phyloP scores from a whole-genome alignment of 2,329 filamentous ascomycete genomes.

The Daldinia sp. region DNA sequence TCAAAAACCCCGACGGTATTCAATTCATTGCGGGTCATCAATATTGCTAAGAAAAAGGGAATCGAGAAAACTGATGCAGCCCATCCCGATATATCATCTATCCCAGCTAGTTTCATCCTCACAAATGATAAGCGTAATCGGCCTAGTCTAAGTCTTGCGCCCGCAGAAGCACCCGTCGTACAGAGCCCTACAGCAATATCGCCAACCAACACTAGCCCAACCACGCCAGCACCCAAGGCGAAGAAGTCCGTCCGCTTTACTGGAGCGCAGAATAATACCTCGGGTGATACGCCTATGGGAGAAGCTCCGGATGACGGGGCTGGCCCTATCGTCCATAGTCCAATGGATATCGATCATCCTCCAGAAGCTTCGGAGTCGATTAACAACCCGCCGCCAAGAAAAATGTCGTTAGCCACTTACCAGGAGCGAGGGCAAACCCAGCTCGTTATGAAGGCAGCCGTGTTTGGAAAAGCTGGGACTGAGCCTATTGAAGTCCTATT shows the following conservation, averaged over 20 bases:
- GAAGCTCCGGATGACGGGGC: constrained; percentile 23
- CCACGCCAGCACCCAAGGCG: constrained; percentile 38
- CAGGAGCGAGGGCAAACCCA: constrained; percentile 41
- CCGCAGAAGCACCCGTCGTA: constrained; percentile 10
- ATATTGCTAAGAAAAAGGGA: constrained; percentile 53
- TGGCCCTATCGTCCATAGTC: constrained; percentile 10
- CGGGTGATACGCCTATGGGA: constrained; percentile 9
- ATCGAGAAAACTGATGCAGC: constrained; percentile 55
- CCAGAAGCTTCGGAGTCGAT: constrained; percentile 3
- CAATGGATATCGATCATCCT: constrained; percentile 35
- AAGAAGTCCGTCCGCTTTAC: constrained; percentile 52
- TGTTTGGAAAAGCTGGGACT: constrained; percentile 39
- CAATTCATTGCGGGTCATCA: constrained; percentile 47
- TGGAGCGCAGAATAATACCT: constrained; percentile 31
- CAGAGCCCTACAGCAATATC: constrained; percentile 26
- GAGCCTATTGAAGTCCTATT: constrained; percentile 40
- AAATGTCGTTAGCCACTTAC: constrained; percentile 39
- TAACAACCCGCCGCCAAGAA: constrained; percentile 22
- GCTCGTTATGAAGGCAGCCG: constrained; percentile 37
- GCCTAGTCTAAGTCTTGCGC: constrained; percentile 4
- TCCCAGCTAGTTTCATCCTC: constrained; percentile 45
- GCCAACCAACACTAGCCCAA: background rate
- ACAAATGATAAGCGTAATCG: constrained; percentile 28
- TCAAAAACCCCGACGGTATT: constrained; percentile 54
- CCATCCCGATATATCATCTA: constrained; percentile 49